Conservation (phyloP, 495 filamentous ascomycete genomes). For the Penicillium cosmopolitanum region DNA sequence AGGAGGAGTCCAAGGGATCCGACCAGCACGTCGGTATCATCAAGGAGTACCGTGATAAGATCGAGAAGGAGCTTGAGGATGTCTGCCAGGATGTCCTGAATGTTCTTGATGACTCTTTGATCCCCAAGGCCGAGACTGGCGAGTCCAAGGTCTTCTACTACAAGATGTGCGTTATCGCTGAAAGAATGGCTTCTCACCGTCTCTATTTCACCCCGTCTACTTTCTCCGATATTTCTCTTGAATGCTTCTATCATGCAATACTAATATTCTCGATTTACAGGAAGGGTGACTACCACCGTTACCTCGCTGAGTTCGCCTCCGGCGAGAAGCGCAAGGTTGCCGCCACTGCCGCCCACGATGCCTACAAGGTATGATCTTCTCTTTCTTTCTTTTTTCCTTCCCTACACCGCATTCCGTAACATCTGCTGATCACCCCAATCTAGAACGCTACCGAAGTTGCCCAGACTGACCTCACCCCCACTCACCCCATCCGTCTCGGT, state of each 20-base stretch:
- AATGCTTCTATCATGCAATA: background rate
- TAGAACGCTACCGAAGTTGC: conserved; percentile 98
- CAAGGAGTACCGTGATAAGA: conserved; percentile 98
- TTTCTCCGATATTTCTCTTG: background rate
- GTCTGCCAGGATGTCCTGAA: conserved; percentile 98
- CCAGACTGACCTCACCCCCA: conserved; percentile 94
- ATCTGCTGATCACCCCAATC: conserved; percentile 20
- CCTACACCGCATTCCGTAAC: background rate
- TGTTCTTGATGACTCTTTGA: conserved; percentile 92
- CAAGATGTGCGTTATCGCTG: conserved; percentile 82
- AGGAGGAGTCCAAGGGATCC: conserved; percentile 99
- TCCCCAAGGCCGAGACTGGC: conserved; percentile 96
- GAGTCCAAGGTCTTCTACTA: conserved; percentile 99
- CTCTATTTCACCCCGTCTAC: background rate
- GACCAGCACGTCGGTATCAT: conserved; percentile 97
- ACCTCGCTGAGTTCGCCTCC: conserved; percentile 97
- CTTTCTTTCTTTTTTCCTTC: conserved; percentile 9
- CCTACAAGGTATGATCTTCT: conserved; percentile 82
- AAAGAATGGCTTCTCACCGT: background rate
- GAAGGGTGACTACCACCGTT: conserved; percentile 99
- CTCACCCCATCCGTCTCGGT: conserved; percentile 97
- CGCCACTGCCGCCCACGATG: conserved; percentile 95
- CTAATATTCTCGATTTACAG: conserved; percentile 50
- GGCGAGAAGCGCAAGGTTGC: conserved; percentile 99
- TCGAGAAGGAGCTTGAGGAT: conserved; percentile 95